phyloP scores from a whole-genome alignment of 2,329 filamentous ascomycete genomes.

The Hypoxylon sp. region DNA sequence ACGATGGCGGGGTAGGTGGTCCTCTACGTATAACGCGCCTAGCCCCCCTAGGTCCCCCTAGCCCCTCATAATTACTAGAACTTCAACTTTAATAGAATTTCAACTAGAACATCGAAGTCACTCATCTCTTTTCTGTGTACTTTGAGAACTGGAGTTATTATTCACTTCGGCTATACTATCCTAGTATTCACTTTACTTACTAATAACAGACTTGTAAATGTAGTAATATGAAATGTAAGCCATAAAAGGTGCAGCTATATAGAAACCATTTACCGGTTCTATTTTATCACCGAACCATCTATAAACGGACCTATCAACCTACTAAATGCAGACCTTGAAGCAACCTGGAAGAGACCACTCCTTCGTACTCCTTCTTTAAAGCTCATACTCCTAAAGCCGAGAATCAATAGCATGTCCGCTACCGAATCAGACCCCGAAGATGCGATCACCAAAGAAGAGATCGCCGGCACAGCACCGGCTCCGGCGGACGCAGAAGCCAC shows the following conservation, averaged over 20 bases:
- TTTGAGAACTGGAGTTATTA: background rate
- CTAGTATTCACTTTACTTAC: conserved; percentile 1
- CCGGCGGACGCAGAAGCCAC: conserved; percentile 41
- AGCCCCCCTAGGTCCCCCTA: no score
- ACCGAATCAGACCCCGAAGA: conserved; percentile 54
- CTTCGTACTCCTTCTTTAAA: background rate
- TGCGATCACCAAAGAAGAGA: conserved; percentile 60
- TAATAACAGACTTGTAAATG: conserved; percentile 4
- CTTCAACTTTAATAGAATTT: background rate
- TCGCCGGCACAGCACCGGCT: conserved; percentile 54
- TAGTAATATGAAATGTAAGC: conserved; percentile 15
- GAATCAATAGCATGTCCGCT: conserved; percentile 41
- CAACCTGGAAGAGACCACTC: conserved; percentile 1
- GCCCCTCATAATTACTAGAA: background rate
- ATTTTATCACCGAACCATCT: conserved; percentile 40
- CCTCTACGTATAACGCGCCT: background rate
- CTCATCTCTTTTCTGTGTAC: background rate
- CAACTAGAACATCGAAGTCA: background rate
- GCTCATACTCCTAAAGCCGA: background rate
- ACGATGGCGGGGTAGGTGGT: conserved; percentile 5
- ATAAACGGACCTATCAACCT: conserved; percentile 11
- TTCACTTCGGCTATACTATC: background rate
- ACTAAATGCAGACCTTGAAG: conserved; percentile 16
- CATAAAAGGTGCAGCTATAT: background rate
- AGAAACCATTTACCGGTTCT: conserved; percentile 26